Evolutionary conservation across 176 grass and related monocot species (phyloP).

Genomic region (Neostapfia colusana): DNA sequence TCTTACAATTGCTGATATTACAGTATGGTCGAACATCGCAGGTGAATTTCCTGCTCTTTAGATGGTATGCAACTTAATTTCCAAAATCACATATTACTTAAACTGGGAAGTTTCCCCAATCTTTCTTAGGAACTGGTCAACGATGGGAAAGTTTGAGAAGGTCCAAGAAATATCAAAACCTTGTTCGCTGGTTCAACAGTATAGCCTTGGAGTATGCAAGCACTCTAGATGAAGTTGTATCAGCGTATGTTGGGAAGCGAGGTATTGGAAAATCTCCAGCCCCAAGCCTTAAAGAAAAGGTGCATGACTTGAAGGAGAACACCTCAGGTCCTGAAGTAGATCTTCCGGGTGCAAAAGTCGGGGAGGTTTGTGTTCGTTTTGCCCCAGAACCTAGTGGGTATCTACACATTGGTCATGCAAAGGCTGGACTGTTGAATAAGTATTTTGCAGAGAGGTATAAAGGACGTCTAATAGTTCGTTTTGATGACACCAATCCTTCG

Average conservation of each 20-base stretch:
- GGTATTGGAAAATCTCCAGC: conserved; percentile 81
- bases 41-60: conserved; percentile 50
- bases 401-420: conserved; percentile 91
- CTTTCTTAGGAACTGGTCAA: conserved; percentile 65
- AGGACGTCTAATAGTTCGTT: conserved; percentile 70
- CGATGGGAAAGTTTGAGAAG: conserved; percentile 93
- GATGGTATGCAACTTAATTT: not conserved
- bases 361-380: conserved; percentile 79
- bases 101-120: conserved; percentile 13
- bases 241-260: conserved; percentile 82
- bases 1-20: conserved; percentile 75
- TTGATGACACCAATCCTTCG: conserved; percentile 97
- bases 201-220: conserved; percentile 51
- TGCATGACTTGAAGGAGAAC: conserved; percentile 42
- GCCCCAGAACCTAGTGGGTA: conserved; percentile 92
- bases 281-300: conserved; percentile 51
- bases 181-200: conserved; percentile 78
- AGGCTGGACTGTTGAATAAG: conserved; percentile 83
- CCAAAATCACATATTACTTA: not conserved
- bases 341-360: conserved; percentile 83
- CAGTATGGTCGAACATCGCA: conserved; percentile 77
- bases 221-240: conserved; percentile 59
- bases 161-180: conserved; percentile 79
- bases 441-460: conserved; percentile 90
- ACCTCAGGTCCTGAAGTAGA: conserved; percentile 66